Base-by-base conservation (phyloP, 208 protist species). In the Zelonia costaricensis region DNA sequence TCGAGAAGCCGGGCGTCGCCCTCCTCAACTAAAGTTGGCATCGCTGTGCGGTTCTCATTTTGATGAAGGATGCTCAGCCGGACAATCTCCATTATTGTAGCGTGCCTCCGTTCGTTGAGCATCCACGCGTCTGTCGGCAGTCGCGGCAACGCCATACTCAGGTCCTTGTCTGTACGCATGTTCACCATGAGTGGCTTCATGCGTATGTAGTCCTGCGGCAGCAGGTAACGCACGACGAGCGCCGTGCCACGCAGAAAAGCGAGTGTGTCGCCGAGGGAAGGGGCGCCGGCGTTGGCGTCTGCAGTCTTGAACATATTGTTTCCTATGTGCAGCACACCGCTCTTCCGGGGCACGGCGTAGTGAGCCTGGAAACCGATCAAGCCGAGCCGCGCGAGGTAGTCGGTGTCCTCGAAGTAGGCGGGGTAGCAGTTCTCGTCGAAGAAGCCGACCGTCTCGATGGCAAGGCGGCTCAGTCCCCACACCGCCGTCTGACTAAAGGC, bases 381-480 rank as follows among this genome's bases (percentile, higher is more conserved):
- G 0, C 22, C 8, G 35, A 55, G 20, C 1, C 69, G 73, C 15
- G 0, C 1, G 4, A 55, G 27, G 22, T 61, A 61, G 36, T 87
- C 76, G 2, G 54, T 44, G 39, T 80, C 72, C 20, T 86, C 76
- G 31, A 66, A 61, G 58, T 72, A 76, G 12, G 62, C 70, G 27
- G 76, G 73, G 48, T 61, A 80, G 56, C 63, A 74, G 43, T 83
- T 87, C 39, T 87, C 72, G 45, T 87, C 76, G 13, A 80, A 69
- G 57, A 64, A 78, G 28, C 76, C 74, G 10, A 62, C 60, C 33
- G 43, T 64, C 31, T 61, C 48, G 0, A 87, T 56, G 0, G 59
- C 66, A 2, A 78, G 60, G 1, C 76, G 73, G 1, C 69, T 69
- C 6, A 84, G 4, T 1, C 23, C 53, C 43, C 68, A 69, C 5